A percentile compares a stretch with the other conserved stretches of the same genome.
Evolutionary conservation across 176 grass and related monocot species (phyloP).

Genomic region (Carex parvula): DNA sequence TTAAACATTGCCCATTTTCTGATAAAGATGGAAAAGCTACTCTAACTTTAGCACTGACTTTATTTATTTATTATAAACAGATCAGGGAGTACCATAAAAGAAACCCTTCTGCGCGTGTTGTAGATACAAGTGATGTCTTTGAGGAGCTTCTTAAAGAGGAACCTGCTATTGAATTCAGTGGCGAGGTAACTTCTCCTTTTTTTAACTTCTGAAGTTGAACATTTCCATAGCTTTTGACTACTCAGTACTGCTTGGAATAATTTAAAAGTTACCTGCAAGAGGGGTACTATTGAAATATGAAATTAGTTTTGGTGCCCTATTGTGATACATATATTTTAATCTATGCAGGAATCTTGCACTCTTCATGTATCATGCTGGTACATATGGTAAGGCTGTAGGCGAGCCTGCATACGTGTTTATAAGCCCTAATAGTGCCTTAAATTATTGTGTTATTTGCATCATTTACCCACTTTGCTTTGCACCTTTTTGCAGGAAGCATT

Average conservation of each 20-base stretch:
- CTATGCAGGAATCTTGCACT: conserved; percentile 94
- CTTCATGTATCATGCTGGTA: conserved; percentile 68
- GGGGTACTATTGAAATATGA: neutral
- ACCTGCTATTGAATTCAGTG: conserved; percentile 76
- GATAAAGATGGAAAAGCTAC: neutral
- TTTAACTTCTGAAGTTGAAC: neutral
- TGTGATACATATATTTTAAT: conserved; percentile 96
- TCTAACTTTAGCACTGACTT: neutral
- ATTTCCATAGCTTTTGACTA: neutral
- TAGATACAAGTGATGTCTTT: conserved; percentile 62
- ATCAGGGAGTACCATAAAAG: conserved; percentile 87
- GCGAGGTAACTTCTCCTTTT: conserved; percentile 57
- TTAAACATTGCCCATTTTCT: neutral
- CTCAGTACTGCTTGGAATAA: neutral
- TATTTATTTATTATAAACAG: conserved; percentile 43
- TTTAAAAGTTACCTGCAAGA: neutral
- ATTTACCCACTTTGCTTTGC: neutral
- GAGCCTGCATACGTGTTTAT: conserved; percentile 4
- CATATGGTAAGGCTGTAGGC: conserved; percentile 65
- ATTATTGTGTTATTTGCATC: conserved; percentile 18
- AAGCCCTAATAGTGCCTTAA: neutral
- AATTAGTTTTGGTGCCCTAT: conserved; percentile 27
- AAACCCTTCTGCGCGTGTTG: conserved; percentile 63
- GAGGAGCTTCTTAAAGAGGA: conserved; percentile 95
- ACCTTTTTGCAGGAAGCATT: conserved; percentile 72